These are phyloP conservation scores for Triticum monococcum DNA, from an alignment of 176 grass and related monocot genomes.

Conservation along the genomic window DNA sequence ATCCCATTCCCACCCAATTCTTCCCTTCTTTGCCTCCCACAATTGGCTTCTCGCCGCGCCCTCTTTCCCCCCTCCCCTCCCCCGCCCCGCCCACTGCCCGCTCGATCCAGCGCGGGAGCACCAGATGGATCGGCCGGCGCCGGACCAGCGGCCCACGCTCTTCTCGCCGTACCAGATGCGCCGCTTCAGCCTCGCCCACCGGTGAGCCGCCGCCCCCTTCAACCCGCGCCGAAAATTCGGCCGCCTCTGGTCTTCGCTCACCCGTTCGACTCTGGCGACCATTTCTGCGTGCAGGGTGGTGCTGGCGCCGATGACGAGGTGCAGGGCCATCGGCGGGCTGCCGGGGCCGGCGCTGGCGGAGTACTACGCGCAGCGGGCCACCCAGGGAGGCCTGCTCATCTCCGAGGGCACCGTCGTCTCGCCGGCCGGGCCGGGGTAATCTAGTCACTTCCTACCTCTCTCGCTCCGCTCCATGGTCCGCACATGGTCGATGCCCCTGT, in stretches of 20 bases:
- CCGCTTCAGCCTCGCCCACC: constrained; percentile 74
- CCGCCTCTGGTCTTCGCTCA: not conserved
- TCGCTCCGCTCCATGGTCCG: not conserved
- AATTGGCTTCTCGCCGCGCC: not conserved
- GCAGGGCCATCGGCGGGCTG: constrained; percentile 67
- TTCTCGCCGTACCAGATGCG: constrained; percentile 89
- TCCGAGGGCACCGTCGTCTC: constrained; percentile 79
- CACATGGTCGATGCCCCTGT: constrained; percentile 19
- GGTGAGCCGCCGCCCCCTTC: constrained; percentile 35
- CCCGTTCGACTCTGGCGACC: not conserved
- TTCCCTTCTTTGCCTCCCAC: not conserved
- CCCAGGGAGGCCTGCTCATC: constrained; percentile 82
- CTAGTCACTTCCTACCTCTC: constrained; percentile 8
- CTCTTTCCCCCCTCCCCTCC: not conserved
- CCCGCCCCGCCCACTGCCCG: not conserved
- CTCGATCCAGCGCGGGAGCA: not conserved
- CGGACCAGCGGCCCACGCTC: constrained; percentile 47
- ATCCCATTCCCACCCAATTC: not conserved
- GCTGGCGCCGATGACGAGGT: constrained; percentile 91
- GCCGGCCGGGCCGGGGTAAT: constrained; percentile 70
- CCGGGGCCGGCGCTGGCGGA: constrained; percentile 59
- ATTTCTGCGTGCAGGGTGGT: constrained; percentile 53
- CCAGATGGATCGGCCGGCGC: constrained; percentile 31
- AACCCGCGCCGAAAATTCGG: not conserved
- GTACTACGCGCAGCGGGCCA: constrained; percentile 84